Conservation (phyloP, 208 protist genomes). For the Kentomonas sorsogonicus region DNA sequence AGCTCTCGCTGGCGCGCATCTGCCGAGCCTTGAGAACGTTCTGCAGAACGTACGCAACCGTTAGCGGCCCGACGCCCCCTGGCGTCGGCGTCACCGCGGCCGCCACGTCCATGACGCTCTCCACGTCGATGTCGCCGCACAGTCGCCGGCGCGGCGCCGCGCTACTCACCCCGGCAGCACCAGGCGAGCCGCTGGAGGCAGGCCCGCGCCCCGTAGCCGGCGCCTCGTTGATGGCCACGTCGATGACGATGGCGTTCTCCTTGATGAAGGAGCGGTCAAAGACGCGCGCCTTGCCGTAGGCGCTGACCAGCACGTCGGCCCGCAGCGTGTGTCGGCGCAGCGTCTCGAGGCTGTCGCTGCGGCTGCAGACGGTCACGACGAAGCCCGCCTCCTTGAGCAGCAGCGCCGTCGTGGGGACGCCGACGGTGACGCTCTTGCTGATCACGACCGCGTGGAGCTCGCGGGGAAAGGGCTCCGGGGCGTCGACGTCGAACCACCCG, state of each 20-base stretch:
- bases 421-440: conserved; percentile 92
- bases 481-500: neutral
- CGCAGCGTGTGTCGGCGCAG: conserved; percentile 27
- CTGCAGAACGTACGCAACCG: conserved; percentile 86
- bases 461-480: conserved; percentile 2
- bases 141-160: conserved; percentile 11
- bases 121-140: conserved; percentile 84
- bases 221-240: conserved; percentile 94
- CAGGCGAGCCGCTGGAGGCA: too few species aligned
- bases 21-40: conserved; percentile 81
- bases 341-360: conserved; percentile 63
- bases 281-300: conserved; percentile 83
- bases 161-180: neutral
- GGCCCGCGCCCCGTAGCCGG: neutral
- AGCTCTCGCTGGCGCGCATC: conserved; percentile 25
- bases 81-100: conserved; percentile 92
- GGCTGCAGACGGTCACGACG: conserved; percentile 91
- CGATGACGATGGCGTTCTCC: conserved; percentile 91
- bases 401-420: conserved; percentile 88
- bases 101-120: conserved; percentile 51
- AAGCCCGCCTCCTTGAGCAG: conserved; percentile 74
- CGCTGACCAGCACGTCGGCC: conserved; percentile 92
- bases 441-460: conserved; percentile 88
- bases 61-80: conserved; percentile 96
- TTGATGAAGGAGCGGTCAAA: conserved; percentile 82